These are phyloP conservation scores for Boletus edulis DNA, from an alignment of 768 basidiomycete species.

Conservation along the genomic window DNA sequence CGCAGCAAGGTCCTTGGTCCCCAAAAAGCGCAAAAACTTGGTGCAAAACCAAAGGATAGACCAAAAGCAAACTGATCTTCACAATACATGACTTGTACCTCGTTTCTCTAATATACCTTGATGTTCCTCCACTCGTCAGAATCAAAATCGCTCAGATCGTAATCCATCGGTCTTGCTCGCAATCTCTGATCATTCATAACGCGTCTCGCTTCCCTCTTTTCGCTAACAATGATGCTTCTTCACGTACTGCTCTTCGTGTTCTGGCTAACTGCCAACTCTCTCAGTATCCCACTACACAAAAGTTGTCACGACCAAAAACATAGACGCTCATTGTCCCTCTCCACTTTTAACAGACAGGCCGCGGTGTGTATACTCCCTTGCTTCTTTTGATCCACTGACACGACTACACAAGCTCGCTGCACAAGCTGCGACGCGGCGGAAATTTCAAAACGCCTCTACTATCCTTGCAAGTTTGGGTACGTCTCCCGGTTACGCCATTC, in stretches of 20 bases:
- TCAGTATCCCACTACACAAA: slow-evolving; percentile 14
- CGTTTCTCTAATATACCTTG: slow-evolving; percentile 22
- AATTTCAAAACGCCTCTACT: slow-evolving; percentile 18
- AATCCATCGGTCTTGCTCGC: slow-evolving; percentile 1
- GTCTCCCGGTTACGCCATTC: slow-evolving; percentile 6
- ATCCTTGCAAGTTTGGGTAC: slow-evolving; percentile 10
- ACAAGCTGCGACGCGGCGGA: slow-evolving; percentile 10
- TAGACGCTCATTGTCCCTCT: neutral
- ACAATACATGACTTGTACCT: neutral
- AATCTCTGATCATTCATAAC: slow-evolving; percentile 10
- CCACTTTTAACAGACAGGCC: neutral
- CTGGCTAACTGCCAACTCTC: neutral
- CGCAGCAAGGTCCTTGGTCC: slow-evolving; percentile 51
- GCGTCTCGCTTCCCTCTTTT: neutral
- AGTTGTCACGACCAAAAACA: neutral
- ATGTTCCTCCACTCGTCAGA: neutral
- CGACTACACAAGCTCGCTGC: slow-evolving; percentile 10
- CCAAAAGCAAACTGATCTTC: slow-evolving; percentile 17
- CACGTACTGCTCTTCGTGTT: slow-evolving; percentile 3
- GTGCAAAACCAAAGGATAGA: slow-evolving; percentile 28
- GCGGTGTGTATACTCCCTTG: slow-evolving; percentile 5
- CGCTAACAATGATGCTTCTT: slow-evolving; percentile 12
- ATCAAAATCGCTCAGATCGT: slow-evolving; percentile 5
- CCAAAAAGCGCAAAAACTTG: slow-evolving; percentile 31
- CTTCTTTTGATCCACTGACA: neutral